Evolutionary conservation across 306 rosid species (phyloP).

Genomic region (Oemleria cerasiformis): DNA sequence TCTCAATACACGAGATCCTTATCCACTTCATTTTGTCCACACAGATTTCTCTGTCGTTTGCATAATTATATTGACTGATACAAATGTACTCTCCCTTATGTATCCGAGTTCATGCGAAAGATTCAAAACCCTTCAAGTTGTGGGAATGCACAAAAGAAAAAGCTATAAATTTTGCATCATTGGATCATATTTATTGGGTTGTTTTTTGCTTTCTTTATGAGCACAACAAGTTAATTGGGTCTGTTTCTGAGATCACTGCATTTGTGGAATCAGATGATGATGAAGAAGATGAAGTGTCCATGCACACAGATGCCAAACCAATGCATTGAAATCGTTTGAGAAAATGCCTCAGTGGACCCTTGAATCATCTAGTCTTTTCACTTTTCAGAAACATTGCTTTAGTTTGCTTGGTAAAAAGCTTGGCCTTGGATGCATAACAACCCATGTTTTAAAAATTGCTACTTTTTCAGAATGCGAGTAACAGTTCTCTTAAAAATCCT

Average conservation of each 20-base stretch:
- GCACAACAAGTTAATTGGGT: neutral
- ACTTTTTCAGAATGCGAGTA: no score
- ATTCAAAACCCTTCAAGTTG: no score
- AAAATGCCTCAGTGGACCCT: neutral
- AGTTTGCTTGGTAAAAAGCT: slow-evolving; percentile 2
- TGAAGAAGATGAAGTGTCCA: neutral
- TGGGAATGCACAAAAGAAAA: no score
- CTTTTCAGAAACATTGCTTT: neutral
- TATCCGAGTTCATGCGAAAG: no score
- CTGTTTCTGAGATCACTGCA: neutral
- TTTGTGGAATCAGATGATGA: slow-evolving; percentile 6
- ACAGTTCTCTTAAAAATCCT: no score
- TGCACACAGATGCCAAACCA: neutral
- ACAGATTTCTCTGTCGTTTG: neutral
- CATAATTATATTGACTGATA: no score
- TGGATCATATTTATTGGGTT: neutral
- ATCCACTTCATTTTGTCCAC: neutral
- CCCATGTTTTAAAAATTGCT: neutral
- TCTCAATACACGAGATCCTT: neutral
- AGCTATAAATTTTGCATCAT: neutral
- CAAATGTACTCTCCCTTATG: no score
- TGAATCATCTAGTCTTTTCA: neutral
- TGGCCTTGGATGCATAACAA: neutral
- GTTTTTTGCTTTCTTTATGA: slow-evolving; percentile 13
- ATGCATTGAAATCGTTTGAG: neutral